These are phyloP conservation scores for Pseudonectria buxi DNA, from an alignment of 2,329 filamentous ascomycete genomes.

Conservation along the genomic window DNA sequence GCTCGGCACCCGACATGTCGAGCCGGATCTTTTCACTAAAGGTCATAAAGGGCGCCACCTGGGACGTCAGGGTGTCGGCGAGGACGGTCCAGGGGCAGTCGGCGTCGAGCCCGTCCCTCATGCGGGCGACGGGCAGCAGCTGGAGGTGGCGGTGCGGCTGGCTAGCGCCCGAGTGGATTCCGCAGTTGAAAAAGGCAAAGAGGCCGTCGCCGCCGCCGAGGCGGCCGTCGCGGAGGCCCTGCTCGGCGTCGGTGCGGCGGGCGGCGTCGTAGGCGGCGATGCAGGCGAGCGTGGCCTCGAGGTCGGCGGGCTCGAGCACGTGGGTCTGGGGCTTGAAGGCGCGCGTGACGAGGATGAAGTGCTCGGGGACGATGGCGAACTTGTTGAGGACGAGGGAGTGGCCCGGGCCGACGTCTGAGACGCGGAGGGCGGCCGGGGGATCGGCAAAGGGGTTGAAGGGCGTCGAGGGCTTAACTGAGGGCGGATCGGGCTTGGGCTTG, in stretches of 20 bases:
- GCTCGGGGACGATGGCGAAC: constrained; percentile 62
- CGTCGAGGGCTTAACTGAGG: constrained; percentile 26
- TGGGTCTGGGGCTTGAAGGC: constrained; percentile 58
- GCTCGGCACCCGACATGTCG: constrained; percentile 28
- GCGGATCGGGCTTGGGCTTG: constrained; percentile 51
- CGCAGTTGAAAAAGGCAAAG: constrained; percentile 66
- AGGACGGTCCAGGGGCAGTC: constrained; percentile 41
- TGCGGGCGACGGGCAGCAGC: constrained; percentile 58
- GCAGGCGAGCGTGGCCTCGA: constrained; percentile 56
- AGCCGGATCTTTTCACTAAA: constrained; percentile 35
- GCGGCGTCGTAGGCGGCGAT: constrained; percentile 45
- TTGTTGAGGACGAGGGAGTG: constrained; percentile 69
- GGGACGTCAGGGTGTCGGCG: constrained; percentile 31
- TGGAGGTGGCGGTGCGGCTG: constrained; percentile 68
- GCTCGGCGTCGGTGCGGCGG: constrained; percentile 1
- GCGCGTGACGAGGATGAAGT: constrained; percentile 66
- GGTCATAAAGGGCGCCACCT: constrained; percentile 35
- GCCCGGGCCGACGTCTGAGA: constrained; percentile 42
- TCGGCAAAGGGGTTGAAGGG: constrained; percentile 59
- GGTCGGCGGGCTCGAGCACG: constrained; percentile 52
- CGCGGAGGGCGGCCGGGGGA: constrained; percentile 47
- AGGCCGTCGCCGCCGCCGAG: constrained; percentile 31
- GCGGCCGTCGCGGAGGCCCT: constrained; percentile 2
- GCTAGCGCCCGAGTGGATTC: constrained; percentile 60
- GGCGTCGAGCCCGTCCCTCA: constrained; percentile 46